Evolutionary conservation across 2,329 filamentous ascomycete genomes (phyloP), one percentile per base, ranked within the genome.

Genomic region (Lachnellula subtilissima): DNA sequence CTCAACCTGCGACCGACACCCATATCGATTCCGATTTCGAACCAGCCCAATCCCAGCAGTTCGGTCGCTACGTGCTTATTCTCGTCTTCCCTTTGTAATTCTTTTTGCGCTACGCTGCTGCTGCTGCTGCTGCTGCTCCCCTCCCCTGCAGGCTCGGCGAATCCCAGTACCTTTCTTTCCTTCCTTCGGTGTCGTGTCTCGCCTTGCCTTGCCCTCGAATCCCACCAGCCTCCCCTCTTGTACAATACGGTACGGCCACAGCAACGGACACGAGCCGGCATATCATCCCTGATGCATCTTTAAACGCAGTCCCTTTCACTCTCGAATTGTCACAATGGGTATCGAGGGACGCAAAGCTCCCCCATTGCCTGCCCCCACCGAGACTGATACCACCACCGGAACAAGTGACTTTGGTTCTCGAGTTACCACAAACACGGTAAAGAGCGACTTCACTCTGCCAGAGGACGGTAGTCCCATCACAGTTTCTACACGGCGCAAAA

Each of bases 401-500:
- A 56, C 50, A 53, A 77, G 78, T 63, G 79, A 82, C 64, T 70
- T 88, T 59, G 83, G 88, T 63, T 91, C 88, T 60, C 81, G 81
- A 61, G 79, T 83, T 58, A 86, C 82, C 64, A 82, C 86, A 72
- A 81, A 83, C 59, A 86, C 82, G 64, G 82, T 86, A 72, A 81
- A 83, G 72, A 88, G 71, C 75, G 85, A 86, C 53, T 92, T 89
- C 73, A 91, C 87, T 39, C 81, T 94, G 51, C 89, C 89, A 56
- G 88, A 91, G 68, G 89, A 94, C 83, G 90, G 89, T 70, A 93
- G 89, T 52, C 91, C 92, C 43, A 86, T 99, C 68, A 97, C 91
- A 58, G 95, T 99, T 71, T 86, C 87, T 70, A 96, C 93, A 46
- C 83, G 82, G 58, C 79, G 82, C 65, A 86, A 84, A 71, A 83